Conservation (phyloP, 139 green algal genomes). For the Micractinium sp. region DNA sequence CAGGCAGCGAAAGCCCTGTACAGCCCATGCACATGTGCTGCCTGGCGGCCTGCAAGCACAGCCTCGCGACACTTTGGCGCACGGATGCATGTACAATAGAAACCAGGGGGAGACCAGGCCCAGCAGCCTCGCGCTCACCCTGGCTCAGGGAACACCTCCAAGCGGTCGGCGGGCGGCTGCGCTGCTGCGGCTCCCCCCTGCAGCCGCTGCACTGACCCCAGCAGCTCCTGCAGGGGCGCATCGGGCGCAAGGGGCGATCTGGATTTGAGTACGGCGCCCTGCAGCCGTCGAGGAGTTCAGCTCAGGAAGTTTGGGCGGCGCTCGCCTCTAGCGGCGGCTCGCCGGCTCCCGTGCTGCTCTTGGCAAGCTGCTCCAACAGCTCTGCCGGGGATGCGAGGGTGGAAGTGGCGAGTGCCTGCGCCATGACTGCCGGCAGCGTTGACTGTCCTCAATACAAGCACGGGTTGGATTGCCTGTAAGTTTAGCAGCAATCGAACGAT, state of each 20-base stretch:
- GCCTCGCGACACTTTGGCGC: background rate
- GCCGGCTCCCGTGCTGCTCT: background rate
- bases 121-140: background rate
- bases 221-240: conserved; percentile 8
- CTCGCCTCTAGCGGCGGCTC: conserved; percentile 6
- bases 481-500: too few relatives aligned
- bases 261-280: too few relatives aligned
- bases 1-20: background rate
- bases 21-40: background rate
- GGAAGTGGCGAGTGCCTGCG: background rate
- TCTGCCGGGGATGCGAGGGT: background rate
- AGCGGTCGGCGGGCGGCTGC: background rate
- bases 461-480: background rate
- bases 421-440: background rate
- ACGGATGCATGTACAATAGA: background rate
- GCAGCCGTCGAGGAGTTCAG: background rate
- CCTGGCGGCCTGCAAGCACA: background rate
- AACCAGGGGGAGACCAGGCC: background rate
- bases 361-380: background rate
- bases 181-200: background rate
- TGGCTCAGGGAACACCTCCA: conserved; percentile 26
- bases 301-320: background rate
- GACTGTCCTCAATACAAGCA: background rate
- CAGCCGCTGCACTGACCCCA: background rate
- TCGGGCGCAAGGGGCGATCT: too few relatives aligned